phyloP scores from a whole-genome alignment of 179 eudicot genomes.

The Gypsophila paniculata region DNA sequence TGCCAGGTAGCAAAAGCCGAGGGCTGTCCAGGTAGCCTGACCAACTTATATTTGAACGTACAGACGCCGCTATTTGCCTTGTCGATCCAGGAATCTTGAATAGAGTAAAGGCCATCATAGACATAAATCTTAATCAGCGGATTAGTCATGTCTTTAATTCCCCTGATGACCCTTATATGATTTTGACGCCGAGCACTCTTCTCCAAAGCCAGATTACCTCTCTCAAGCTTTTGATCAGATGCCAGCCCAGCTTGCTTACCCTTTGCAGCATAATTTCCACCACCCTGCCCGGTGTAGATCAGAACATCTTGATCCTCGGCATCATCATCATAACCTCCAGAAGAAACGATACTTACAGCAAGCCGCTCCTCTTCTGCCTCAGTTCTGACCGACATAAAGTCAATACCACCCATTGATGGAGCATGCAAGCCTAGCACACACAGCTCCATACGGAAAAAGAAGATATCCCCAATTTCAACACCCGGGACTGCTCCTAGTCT shows the following conservation, averaged over 20 bases:
- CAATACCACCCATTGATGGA: conserved; percentile 41
- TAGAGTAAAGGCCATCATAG: conserved; percentile 37
- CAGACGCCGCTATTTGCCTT: conserved; percentile 29
- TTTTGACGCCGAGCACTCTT: conserved; percentile 32
- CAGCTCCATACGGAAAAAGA: conserved; percentile 35
- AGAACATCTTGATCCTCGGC: conserved; percentile 37
- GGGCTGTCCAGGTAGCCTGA: conserved; percentile 32
- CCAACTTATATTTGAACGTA: conserved; percentile 34
- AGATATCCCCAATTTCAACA: conserved; percentile 34
- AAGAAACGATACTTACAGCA: conserved; percentile 36
- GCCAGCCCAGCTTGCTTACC: conserved; percentile 28
- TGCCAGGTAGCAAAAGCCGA: conserved; percentile 34
- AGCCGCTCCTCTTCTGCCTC: conserved; percentile 29
- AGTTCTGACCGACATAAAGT: conserved; percentile 26
- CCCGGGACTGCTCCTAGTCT: conserved; percentile 35
- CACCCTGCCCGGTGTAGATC: conserved; percentile 36
- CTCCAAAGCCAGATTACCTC: conserved; percentile 37
- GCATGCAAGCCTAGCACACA: conserved; percentile 39
- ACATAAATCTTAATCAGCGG: conserved; percentile 29
- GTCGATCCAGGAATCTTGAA: conserved; percentile 37
- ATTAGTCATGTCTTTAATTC: conserved; percentile 27
- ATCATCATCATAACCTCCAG: conserved; percentile 36
- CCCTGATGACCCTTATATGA: conserved; percentile 36
- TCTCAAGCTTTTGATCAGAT: conserved; percentile 38
- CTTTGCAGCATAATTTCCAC: conserved; percentile 31